These are phyloP conservation scores for Tanacetum coccineum DNA, from an alignment of 129 eudicot genomes.

Conservation along the genomic window DNA sequence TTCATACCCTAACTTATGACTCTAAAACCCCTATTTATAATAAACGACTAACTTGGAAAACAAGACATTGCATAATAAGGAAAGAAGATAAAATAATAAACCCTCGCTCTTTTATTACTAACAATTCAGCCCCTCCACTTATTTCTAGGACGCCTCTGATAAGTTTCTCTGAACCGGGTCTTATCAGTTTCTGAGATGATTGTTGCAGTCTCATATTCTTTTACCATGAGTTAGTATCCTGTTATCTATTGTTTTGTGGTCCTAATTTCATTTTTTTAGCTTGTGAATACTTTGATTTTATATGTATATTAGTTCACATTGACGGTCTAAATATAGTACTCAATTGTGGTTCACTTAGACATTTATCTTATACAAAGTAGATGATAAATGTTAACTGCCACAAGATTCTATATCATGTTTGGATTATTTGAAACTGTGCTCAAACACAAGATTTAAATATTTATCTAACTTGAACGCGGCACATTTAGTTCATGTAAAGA, in stretches of 20 bases:
- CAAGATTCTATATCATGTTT: background rate
- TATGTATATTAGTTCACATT: background rate
- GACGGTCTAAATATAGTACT: too few relatives aligned
- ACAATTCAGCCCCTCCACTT: too few relatives aligned
- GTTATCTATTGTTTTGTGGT: conserved; percentile 7
- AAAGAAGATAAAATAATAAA: too few relatives aligned
- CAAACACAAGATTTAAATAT: too few relatives aligned
- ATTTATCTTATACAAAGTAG: background rate
- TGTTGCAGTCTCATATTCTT: conserved; percentile 94
- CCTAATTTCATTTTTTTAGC: background rate
- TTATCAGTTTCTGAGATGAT: conserved; percentile 85
- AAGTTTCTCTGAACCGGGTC: too few relatives aligned
- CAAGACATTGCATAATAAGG: too few relatives aligned
- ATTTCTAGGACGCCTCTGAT: too few relatives aligned
- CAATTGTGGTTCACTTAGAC: too few relatives aligned
- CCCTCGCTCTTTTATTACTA: too few relatives aligned
- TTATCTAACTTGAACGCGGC: background rate
- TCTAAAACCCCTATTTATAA: too few relatives aligned
- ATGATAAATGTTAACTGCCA: background rate
- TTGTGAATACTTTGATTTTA: background rate
- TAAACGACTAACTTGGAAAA: too few relatives aligned
- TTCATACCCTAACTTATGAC: too few relatives aligned
- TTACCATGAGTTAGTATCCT: conserved; percentile 86
- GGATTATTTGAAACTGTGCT: background rate
- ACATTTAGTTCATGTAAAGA: background rate